Evolutionary conservation across 108 stramenopile species (phyloP), one percentile per base, ranked within the genome.

Genomic region (Cyclotella baltica): DNA sequence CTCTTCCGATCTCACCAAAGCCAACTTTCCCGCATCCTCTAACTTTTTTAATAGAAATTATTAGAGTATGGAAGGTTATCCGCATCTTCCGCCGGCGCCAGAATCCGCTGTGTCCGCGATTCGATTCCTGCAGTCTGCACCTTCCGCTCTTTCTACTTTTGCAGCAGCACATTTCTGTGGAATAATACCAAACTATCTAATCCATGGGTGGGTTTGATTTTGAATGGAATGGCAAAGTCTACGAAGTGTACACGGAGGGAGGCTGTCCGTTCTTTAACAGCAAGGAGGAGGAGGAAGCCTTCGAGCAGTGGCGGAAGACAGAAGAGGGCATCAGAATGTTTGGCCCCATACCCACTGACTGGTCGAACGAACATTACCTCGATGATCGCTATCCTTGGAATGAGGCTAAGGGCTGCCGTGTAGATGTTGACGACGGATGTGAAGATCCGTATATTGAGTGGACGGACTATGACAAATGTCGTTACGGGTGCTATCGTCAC

Each of bases 331-430:
- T 70, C 31, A 23, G 11, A 34, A 13, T 28, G 2, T 70, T 58
- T 52, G 68, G 68, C n/a, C 68, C 68, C 23, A 56, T 70, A 28
- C 68, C 68, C 0, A 58, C 15, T 3, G 68, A 70, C 22, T 70
- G 68, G 68, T 70, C 68, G 3, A 20, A 70, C 25, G 68, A 70
- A 30, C 68, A 56, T 33, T 70, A 70, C 25, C 51, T 70, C 15
- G 57, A 70, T 61, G 68, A 70, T 59, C 68, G 57, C 3, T 70
- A 70, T 36, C 68, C 68, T 13, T 70, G 27, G 19, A 56, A 70
- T 61, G 5, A 48, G 19, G 57, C 58, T 0, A 59, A 52, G 57
- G 55, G 15, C 11, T 29, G 57, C 0, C 55, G 68, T 30, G 68
- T 59, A 13, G 40, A 43, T 43, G 40, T 11, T 8, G 40, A 43